Evolutionary conservation across 2,329 filamentous ascomycete genomes (phyloP).

Genomic region (Teratosphaeria destructans): DNA sequence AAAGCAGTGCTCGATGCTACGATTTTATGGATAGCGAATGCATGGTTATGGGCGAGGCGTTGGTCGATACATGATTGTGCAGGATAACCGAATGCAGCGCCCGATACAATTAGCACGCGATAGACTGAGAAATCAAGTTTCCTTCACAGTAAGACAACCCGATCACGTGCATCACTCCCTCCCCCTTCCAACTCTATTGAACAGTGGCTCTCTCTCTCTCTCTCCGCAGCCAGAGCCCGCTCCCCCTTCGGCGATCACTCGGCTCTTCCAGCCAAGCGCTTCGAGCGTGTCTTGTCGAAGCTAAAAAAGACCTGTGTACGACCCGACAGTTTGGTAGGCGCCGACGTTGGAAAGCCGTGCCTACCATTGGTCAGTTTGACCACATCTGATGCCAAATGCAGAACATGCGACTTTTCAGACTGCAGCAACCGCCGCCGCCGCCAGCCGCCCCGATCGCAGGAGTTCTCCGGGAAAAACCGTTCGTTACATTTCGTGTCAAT

Average conservation of each 20-base stretch:
- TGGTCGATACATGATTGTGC: neutral
- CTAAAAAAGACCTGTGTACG: neutral
- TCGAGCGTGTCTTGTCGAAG: neutral
- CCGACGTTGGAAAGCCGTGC: neutral
- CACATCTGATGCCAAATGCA: neutral
- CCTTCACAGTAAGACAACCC: neutral
- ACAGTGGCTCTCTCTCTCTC: neutral
- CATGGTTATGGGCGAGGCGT: constrained; percentile 1
- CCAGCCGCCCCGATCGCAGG: neutral
- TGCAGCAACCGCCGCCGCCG: neutral
- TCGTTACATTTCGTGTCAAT: neutral
- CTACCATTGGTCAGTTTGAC: neutral
- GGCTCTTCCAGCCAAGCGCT: neutral
- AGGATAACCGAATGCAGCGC: neutral
- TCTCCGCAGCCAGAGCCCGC: neutral
- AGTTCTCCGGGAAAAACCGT: neutral
- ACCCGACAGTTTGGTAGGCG: neutral
- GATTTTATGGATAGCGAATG: constrained; percentile 1
- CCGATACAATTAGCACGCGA: constrained; percentile 1
- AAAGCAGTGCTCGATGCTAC: constrained; percentile 1
- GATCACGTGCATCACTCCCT: neutral
- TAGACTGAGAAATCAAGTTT: neutral
- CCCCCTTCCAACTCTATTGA: neutral
- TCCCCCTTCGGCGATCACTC: neutral
- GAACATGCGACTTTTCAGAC: neutral